Conservation (phyloP, 2,329 filamentous ascomycete genomes). For the Colletotrichum sojae region DNA sequence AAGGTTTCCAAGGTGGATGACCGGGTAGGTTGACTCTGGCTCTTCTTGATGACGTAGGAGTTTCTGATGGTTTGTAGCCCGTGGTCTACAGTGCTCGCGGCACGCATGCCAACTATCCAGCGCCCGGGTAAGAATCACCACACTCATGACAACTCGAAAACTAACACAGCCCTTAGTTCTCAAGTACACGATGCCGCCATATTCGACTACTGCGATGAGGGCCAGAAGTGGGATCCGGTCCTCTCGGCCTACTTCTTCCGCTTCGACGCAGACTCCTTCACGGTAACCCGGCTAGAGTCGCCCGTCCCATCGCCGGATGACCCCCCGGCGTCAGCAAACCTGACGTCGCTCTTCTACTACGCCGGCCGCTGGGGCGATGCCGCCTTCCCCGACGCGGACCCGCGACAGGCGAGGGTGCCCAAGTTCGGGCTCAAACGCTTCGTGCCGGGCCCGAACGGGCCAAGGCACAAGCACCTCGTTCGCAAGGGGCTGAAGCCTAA, state of each 20-base stretch:
- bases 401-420: conserved; percentile 49
- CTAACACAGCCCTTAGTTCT: conserved; percentile 42
- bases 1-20: conserved; percentile 44
- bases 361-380: conserved; percentile 52
- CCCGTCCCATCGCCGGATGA: conserved; percentile 14
- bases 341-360: conserved; percentile 53
- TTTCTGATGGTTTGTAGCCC: conserved; percentile 44
- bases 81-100: conserved; percentile 52
- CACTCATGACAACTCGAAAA: background rate
- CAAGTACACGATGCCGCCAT: conserved; percentile 52
- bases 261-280: conserved; percentile 46
- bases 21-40: conserved; percentile 43
- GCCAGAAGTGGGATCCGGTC: conserved; percentile 52
- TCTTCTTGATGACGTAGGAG: conserved; percentile 12
- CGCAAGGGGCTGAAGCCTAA: conserved; percentile 51
- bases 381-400: conserved; percentile 48
- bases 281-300: conserved; percentile 41
- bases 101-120: conserved; percentile 53
- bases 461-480: conserved; percentile 50
- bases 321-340: conserved; percentile 42
- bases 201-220: conserved; percentile 52
- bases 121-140: conserved; percentile 45
- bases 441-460: conserved; percentile 50
- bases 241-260: conserved; percentile 54
- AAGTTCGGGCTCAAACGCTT: conserved; percentile 52